Base-by-base conservation (phyloP, 768 basidiomycete genomes). In the Termitomyces sp. region DNA sequence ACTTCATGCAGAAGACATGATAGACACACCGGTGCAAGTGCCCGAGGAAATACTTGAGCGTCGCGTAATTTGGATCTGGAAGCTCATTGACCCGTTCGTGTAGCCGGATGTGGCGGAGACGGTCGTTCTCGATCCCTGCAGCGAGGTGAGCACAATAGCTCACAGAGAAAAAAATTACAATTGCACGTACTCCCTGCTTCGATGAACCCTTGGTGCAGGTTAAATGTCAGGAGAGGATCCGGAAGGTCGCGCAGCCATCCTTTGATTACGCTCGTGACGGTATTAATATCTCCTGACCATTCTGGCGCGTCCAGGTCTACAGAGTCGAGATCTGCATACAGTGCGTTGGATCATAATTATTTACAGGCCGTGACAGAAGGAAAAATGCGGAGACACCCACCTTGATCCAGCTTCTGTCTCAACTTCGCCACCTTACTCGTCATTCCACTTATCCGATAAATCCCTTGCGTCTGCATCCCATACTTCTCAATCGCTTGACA, bases 1-100 rank as follows among this genome's bases (percentile, higher is more conserved):
- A 40, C 42, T 42, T 13, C n/a, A 52, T 36, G 7, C 13, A 32
- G n/a, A 36, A n/a, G 6, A 24, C 16, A 18, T 38, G 22, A 13
- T 36, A 42, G 36, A 85, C 51, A 59, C 66, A 96, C 96, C 84
- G 87, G 76, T 98, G 83, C 63, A 99, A 78, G 76, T 99, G 97
- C 13, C 92, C 94, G 80, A 99, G 81, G 74, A 98, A 91, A 73
- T 84, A 97, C 72, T 98, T 98, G 55, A 98, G 80, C 1, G 96
- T 96, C 1, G 97, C 93, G 69, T 99, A 99, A 74, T 98, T 98
- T n/a, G 97, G 85, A 75, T 99, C 97, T 13, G 97, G 96, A 57
- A 99, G 82, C 66, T 98, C 96, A 69, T 99, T 99, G 50, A 99
- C 95, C 50, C 95, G 88, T 71, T 98, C 97, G 69, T 99, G 97